Evolutionary conservation across 352 stramenopile species (phyloP).

Genomic region (Thalassiosira exigua): DNA sequence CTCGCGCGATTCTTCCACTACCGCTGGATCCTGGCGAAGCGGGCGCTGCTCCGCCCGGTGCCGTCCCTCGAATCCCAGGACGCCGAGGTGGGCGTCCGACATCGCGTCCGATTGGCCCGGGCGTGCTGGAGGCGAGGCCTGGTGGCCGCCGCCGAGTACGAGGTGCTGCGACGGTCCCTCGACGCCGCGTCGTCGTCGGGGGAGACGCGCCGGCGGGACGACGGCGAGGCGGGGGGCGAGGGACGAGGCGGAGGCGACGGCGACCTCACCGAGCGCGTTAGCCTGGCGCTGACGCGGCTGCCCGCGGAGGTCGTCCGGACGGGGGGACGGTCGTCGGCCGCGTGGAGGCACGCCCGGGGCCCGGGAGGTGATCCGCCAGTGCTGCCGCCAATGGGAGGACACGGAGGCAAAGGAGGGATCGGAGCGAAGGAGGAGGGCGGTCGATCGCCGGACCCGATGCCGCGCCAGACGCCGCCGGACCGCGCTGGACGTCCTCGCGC

Average conservation of each 20-base stretch:
- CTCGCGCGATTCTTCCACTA: conserved; percentile 47
- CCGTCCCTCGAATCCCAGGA: background rate
- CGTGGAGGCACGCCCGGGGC: conserved; percentile 45
- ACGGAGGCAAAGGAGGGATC: background rate
- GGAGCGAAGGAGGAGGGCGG: background rate
- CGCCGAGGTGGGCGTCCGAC: conserved; percentile 28
- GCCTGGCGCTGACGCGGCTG: conserved; percentile 42
- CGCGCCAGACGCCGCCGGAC: conserved; percentile 41
- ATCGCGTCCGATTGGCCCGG: conserved; percentile 43
- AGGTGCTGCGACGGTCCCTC: conserved; percentile 33
- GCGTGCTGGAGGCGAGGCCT: conserved; percentile 39
- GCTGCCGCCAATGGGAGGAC: conserved; percentile 19
- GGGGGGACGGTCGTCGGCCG: conserved; percentile 12
- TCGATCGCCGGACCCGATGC: background rate
- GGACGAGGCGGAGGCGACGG: background rate
- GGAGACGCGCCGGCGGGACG: background rate
- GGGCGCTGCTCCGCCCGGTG: conserved; percentile 42
- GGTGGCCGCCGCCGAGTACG: conserved; percentile 40
- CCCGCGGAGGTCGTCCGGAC: conserved; percentile 29
- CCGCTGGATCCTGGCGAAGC: conserved; percentile 43
- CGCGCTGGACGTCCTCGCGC: conserved; percentile 42
- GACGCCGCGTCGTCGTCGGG: background rate
- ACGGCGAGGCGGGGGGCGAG: background rate
- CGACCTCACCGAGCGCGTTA: conserved; percentile 35
- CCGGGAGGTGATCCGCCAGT: conserved; percentile 35